Evolutionary conservation across 1,284 basidiomycete genomes (phyloP), one percentile per base, ranked within the genome.

Genomic region (Ustilago sp.): DNA sequence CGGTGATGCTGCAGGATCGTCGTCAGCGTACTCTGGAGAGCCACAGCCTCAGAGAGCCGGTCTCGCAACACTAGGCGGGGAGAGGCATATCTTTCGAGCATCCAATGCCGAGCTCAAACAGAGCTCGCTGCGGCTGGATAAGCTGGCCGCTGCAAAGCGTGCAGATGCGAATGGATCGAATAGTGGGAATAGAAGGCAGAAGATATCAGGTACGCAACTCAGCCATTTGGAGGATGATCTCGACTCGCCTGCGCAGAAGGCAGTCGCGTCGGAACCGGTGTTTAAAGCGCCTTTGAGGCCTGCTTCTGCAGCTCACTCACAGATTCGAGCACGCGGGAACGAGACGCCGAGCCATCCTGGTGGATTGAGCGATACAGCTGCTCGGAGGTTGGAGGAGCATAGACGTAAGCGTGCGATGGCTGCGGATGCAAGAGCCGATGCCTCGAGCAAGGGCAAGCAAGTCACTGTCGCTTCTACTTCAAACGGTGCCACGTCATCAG

Each of bases 101-200:
- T 80, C 92, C 8, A 90, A 90, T 9, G n/a, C 11, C 92, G 91
- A 15, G 91, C 92, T 4, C 88, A 92, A 41, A 87, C 57, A 90
- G 0, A 91, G 81, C 89, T 90, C 65, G 91, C 93, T 88, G 88
- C 88, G 71, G 89, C 90, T 85, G 90, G 95, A 98, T 85, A 90
- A 89, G 38, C 89, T 98, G 2, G 95, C 95, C 0, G 91, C 90
- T 65, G 93, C 95, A 85, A 98, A 97, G 87, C 89, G 70, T n/a
- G 38, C 64, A 17, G 65, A 72, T 9, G 19, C n/a, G 8, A 19
- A 19, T n/a, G n/a, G 3, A 11, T 43, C 41, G 3, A 15, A 11
- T n/a, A 35, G 36, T 36, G 19, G 60, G 60, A 77, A 50, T 45
- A 69, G 71, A 54, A 68, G 73, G 5, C 68, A 63, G 13, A 60